phyloP scores from a whole-genome alignment of 345 rosid genomes.

The Arabidopsis suecica region DNA sequence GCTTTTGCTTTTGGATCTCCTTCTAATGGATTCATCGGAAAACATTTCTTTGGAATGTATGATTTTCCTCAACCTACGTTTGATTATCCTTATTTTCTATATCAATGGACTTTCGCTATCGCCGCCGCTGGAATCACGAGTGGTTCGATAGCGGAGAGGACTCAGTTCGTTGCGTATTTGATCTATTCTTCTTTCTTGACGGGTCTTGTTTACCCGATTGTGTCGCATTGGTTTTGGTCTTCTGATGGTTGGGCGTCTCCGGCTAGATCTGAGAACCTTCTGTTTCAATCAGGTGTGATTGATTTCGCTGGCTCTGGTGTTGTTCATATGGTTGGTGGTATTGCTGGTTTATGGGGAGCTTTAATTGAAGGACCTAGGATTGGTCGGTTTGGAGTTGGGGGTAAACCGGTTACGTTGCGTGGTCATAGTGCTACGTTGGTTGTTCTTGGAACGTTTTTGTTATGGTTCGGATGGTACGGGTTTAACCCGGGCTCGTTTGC shows the following conservation, averaged over 20 bases:
- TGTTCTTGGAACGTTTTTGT: conserved; percentile 51
- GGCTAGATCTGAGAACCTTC: conserved; percentile 35
- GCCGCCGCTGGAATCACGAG: conserved; percentile 62
- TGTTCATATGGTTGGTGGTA: conserved; percentile 53
- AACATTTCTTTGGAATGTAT: conserved; percentile 41
- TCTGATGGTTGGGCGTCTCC: conserved; percentile 71
- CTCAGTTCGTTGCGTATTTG: conserved; percentile 71
- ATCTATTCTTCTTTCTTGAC: conserved; percentile 69
- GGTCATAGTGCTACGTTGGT: conserved; percentile 55
- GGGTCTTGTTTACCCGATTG: conserved; percentile 68
- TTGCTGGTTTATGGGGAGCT: conserved; percentile 59
- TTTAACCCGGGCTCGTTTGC: conserved; percentile 57
- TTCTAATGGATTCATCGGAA: conserved; percentile 46
- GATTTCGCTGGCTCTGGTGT: conserved; percentile 61
- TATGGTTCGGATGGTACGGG: conserved; percentile 58
- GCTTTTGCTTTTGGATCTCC: conserved; percentile 46
- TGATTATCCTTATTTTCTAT: conserved; percentile 64
- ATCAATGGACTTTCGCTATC: conserved; percentile 72
- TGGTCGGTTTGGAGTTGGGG: conserved; percentile 42
- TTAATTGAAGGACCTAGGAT: conserved; percentile 52
- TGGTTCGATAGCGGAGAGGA: conserved; percentile 77
- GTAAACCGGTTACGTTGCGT: conserved; percentile 37
- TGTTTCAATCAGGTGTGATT: conserved; percentile 46
- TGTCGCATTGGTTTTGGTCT: conserved; percentile 75
- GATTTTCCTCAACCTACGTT: conserved; percentile 33